These are phyloP conservation scores for Eucalyptus sp. DNA, from an alignment of 345 rosid genomes.

Conservation along the genomic window DNA sequence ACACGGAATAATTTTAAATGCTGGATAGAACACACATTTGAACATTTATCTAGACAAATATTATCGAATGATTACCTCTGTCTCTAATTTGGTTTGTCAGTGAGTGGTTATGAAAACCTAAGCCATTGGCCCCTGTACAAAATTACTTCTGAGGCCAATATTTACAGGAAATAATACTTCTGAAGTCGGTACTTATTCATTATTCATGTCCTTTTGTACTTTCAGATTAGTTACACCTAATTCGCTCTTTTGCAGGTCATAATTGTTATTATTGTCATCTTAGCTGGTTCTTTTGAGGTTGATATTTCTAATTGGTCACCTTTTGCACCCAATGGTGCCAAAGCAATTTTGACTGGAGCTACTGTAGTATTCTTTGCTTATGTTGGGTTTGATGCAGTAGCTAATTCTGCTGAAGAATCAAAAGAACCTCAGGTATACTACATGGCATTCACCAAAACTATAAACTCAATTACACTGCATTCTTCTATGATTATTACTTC, in stretches of 20 bases:
- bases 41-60: not conserved
- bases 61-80: not conserved
- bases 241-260: conserved; percentile 37
- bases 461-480: not conserved
- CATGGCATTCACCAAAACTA: not conserved
- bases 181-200: not conserved
- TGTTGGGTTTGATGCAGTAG: conserved; percentile 97
- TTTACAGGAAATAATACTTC: not conserved
- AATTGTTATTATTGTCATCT: conserved; percentile 71
- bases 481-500: not conserved
- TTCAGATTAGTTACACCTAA: not conserved
- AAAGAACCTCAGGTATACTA: conserved; percentile 70
- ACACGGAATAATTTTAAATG: not conserved
- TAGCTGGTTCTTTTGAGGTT: conserved; percentile 74
- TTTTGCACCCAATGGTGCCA: conserved; percentile 77
- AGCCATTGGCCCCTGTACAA: not conserved
- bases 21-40: not conserved
- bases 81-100: not conserved
- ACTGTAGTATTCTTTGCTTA: conserved; percentile 94
- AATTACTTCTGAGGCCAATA: not conserved
- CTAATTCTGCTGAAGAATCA: conserved; percentile 95
- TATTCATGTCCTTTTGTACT: not conserved
- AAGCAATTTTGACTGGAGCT: conserved; percentile 77
- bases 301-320: conserved; percentile 91
- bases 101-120: not conserved